phyloP scores from a whole-genome alignment of 139 green algal genomes.

The Deuterostichococcus epilithicus region DNA sequence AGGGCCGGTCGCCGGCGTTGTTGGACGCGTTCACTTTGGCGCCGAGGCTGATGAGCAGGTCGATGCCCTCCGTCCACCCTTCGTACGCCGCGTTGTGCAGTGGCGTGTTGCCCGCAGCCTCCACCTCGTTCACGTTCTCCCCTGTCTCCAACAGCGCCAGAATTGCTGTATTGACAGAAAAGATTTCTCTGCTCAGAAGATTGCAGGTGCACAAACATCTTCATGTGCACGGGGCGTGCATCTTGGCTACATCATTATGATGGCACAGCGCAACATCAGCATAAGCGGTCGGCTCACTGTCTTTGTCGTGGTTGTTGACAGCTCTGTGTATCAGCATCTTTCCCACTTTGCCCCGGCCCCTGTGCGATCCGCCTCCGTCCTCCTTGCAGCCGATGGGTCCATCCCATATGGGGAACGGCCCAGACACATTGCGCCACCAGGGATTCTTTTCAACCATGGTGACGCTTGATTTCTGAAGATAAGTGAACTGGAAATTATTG shows the following conservation, averaged over 20 bases:
- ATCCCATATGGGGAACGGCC: constrained; percentile 63
- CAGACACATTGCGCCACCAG: constrained; percentile 72
- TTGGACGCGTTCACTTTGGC: constrained; percentile 90
- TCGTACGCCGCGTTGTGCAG: constrained; percentile 79
- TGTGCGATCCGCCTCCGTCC: constrained; percentile 80
- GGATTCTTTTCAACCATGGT: constrained; percentile 65
- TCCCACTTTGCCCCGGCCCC: constrained; percentile 72
- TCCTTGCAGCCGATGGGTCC: constrained; percentile 79
- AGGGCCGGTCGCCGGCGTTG: constrained; percentile 87
- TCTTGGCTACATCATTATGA: background rate
- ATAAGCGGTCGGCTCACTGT: constrained; percentile 30
- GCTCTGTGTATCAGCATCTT: constrained; percentile 79
- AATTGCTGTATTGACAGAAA: constrained; percentile 40
- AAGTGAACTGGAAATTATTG: background rate
- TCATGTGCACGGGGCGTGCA: background rate
- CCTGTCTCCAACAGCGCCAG: constrained; percentile 51
- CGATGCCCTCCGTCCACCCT: constrained; percentile 79
- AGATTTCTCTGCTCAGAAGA: background rate
- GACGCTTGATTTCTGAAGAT: background rate
- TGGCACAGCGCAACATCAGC: no score
- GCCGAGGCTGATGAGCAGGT: constrained; percentile 79
- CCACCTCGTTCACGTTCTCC: constrained; percentile 88
- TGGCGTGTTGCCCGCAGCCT: constrained; percentile 86
- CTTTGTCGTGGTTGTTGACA: constrained; percentile 58
- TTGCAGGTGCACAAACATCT: background rate